These are phyloP conservation scores for Dacryopinax spathularia DNA, from an alignment of 768 basidiomycete species.

Conservation along the genomic window DNA sequence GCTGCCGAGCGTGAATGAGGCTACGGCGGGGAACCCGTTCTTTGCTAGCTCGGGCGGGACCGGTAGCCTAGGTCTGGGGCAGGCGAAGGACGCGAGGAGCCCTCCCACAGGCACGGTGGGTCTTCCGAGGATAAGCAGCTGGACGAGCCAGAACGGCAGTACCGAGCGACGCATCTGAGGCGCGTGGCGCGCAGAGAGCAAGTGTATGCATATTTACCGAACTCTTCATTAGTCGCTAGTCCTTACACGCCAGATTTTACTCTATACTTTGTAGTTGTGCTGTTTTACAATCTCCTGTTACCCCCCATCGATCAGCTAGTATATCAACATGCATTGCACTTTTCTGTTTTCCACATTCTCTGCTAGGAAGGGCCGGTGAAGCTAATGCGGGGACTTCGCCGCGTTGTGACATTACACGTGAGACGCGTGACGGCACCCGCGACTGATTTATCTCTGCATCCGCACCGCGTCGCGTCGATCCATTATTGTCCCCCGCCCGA, in stretches of 20 bases:
- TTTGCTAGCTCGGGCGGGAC: not conserved
- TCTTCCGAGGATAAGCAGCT: not conserved
- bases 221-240: not conserved
- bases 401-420: conserved; percentile 3
- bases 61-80: not conserved
- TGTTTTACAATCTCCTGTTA: too few relatives aligned
- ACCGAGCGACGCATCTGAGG: not conserved
- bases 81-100: not conserved
- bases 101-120: not conserved
- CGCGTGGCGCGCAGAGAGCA: not conserved
- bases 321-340: not conserved
- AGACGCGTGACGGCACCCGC: not conserved
- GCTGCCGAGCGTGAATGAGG: not conserved
- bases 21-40: not conserved
- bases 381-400: too few relatives aligned
- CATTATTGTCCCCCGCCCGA: not conserved
- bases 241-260: not conserved
- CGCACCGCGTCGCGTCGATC: not conserved
- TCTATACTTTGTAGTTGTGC: not conserved
- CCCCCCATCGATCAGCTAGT: not conserved
- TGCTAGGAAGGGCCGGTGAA: too few relatives aligned
- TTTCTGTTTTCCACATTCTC: not conserved
- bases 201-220: not conserved
- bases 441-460: conserved; percentile 4
- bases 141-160: not conserved